Conservation (phyloP, 2,329 filamentous ascomycete genomes). For the Phoma sp. region DNA sequence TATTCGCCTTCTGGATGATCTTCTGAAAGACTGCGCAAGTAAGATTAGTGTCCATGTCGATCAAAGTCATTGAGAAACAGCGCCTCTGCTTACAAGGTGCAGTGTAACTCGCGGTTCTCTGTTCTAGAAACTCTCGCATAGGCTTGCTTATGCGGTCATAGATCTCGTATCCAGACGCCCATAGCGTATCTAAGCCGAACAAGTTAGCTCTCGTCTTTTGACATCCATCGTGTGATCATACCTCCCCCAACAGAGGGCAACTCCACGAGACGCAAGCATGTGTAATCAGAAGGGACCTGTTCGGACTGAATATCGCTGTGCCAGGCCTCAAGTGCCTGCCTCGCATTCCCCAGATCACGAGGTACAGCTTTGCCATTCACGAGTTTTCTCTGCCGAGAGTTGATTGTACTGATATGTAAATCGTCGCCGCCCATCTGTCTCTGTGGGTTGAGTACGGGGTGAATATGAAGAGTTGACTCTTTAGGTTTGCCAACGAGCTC, state of each 20-base stretch:
- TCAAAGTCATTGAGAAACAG: no score
- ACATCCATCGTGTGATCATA: background rate
- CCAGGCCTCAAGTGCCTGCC: constrained; percentile 61
- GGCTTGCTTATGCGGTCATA: constrained; percentile 67
- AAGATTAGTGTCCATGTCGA: no score
- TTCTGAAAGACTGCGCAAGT: no score
- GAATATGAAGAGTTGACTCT: constrained; percentile 65
- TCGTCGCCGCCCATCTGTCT: constrained; percentile 30
- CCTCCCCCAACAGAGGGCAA: constrained; percentile 41
- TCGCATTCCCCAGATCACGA: constrained; percentile 26
- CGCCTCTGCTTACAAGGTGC: no score
- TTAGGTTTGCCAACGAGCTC: constrained; percentile 63
- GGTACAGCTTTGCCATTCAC: constrained; percentile 35
- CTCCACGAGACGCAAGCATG: constrained; percentile 42
- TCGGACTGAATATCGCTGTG: constrained; percentile 56
- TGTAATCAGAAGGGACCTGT: constrained; percentile 48
- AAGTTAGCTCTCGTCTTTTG: no score
- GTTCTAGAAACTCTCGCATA: constrained; percentile 53
- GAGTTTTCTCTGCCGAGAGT: constrained; percentile 42
- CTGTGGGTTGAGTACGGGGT: constrained; percentile 60
- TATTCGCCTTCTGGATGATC: no score
- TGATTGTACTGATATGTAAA: constrained; percentile 49
- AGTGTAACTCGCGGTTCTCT: no score
- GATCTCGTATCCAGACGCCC: constrained; percentile 71
- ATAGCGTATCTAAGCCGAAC: constrained; percentile 60